Base-by-base conservation (phyloP, 2,329 filamentous ascomycete species). In the Capronia americana region DNA sequence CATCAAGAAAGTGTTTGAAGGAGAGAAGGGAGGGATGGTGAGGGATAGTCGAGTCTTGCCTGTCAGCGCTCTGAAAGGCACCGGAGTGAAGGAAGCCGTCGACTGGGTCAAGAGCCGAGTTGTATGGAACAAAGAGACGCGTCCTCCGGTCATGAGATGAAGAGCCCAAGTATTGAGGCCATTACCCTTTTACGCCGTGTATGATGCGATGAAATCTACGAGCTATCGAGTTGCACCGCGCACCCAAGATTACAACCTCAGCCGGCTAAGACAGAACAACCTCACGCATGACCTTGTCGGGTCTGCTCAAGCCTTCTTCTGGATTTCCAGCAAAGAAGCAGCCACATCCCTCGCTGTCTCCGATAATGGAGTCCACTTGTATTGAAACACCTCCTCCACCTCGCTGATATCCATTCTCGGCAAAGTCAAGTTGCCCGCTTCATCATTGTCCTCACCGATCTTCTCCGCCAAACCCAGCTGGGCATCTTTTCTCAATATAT, bases 1-100 rank as follows among this genome's bases (percentile, higher is more conserved):
- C 62, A 93, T 99, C 59, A 90, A 96, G 80, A 93, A 91, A 81
- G 93, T 99, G 24, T 95, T 97, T 82, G 93, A 98, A 82, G 92
- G 95, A 23, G 92, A 96, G 76, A 95, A 94, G 80, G 92, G 92
- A 0, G 86, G 85, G 50, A 91, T 89, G 69, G 92, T 97, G 61
- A 86, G 94, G 70, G 95, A 99, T 81, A 96, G 92, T 75, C 85
- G 95, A 67, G 95, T 98, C 17, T 79, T 99, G 75, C 93, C 95
- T 6, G 88, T 97, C 69, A 96, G 92, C 77, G 95, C 95, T n/a
- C 80, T 99, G 75, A 94, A 79, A 71, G 83, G 82, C 3, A 90
- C 90, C 0, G 95, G 95, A 2, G 95, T 99, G 2, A 88, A 88
- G 74, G 95, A 98, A 81, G 94, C 95, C 0, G 91, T 99, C n/a